A percentile compares a stretch with the other conserved stretches of the same genome.
Evolutionary conservation across 768 basidiomycete genomes (phyloP).

Genomic region (Kwoniella sp.): DNA sequence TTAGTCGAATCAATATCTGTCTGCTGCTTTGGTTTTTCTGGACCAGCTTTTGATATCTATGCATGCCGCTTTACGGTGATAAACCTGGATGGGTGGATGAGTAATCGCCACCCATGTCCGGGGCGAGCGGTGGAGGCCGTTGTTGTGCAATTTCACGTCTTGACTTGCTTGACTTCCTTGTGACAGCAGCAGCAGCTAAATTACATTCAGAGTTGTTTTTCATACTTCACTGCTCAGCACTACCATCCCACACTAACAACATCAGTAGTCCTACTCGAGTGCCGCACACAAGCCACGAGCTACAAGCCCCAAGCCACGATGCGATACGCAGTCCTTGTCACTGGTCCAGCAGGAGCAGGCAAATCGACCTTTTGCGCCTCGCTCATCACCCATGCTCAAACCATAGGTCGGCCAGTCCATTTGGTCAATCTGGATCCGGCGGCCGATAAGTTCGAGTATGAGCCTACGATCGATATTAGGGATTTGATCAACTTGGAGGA

Average conservation of each 20-base stretch:
- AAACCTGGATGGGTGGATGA: too few species aligned
- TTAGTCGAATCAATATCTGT: too few species aligned
- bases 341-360: slow-evolving; percentile 95
- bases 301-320: slow-evolving; percentile 31
- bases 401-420: slow-evolving; percentile 79
- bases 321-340: slow-evolving; percentile 57
- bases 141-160: slow-evolving; percentile 3
- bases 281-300: too few species aligned
- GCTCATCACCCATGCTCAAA: slow-evolving; percentile 82
- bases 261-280: too few species aligned
- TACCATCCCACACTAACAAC: too few species aligned
- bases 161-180: too few species aligned
- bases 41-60: too few species aligned
- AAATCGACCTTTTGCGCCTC: slow-evolving; percentile 92
- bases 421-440: slow-evolving; percentile 98
- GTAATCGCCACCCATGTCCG: background rate
- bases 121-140: slow-evolving; percentile 2
- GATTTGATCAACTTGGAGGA: slow-evolving; percentile 90
- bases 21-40: too few species aligned
- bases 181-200: too few species aligned
- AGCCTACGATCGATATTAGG: slow-evolving; percentile 88
- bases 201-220: too few species aligned
- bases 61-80: too few species aligned
- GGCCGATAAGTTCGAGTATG: slow-evolving; percentile 87
- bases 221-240: too few species aligned